phyloP scores from a whole-genome alignment of 768 basidiomycete genomes.

The Suillus alpinus region DNA sequence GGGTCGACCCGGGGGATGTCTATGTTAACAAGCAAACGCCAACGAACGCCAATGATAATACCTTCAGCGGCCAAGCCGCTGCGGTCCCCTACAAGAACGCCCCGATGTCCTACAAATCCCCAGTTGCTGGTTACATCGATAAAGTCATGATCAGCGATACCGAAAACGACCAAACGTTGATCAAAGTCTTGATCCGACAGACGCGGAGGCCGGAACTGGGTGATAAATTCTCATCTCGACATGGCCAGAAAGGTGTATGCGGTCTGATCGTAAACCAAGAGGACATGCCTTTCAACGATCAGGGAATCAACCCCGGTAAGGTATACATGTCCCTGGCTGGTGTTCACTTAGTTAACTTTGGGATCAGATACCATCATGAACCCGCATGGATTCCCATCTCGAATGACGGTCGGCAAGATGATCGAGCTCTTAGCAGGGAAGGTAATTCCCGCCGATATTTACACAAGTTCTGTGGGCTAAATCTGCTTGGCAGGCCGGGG shows the following conservation, averaged over 20 bases:
- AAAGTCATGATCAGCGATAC: constrained; percentile 98
- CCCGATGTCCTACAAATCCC: constrained; percentile 91
- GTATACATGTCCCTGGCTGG: neutral
- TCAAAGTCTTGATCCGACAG: constrained; percentile 97
- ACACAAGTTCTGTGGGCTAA: neutral
- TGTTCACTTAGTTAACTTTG: constrained; percentile 12
- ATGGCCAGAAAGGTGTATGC: constrained; percentile 99
- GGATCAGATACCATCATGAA: constrained; percentile 97
- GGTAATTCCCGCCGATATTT: constrained; percentile 35
- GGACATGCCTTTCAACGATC: constrained; percentile 99
- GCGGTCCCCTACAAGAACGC: constrained; percentile 88
- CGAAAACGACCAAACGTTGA: constrained; percentile 92
- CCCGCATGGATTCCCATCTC: constrained; percentile 98
- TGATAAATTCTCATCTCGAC: constrained; percentile 97
- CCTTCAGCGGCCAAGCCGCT: constrained; percentile 79
- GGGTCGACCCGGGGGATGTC: constrained; percentile 88
- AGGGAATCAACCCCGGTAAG: constrained; percentile 88
- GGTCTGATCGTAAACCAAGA: constrained; percentile 98
- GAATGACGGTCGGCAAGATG: constrained; percentile 99
- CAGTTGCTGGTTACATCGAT: constrained; percentile 92
- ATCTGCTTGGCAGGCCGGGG: constrained; percentile 66
- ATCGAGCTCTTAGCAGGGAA: constrained; percentile 96
- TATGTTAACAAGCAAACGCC: constrained; percentile 98
- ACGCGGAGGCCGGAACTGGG: constrained; percentile 95
- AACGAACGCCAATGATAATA: constrained; percentile 89